A percentile compares a stretch with the other conserved stretches of the same genome.
These are phyloP conservation scores for Centella asiatica DNA, from an alignment of 129 eudicot species.

Conservation along the genomic window DNA sequence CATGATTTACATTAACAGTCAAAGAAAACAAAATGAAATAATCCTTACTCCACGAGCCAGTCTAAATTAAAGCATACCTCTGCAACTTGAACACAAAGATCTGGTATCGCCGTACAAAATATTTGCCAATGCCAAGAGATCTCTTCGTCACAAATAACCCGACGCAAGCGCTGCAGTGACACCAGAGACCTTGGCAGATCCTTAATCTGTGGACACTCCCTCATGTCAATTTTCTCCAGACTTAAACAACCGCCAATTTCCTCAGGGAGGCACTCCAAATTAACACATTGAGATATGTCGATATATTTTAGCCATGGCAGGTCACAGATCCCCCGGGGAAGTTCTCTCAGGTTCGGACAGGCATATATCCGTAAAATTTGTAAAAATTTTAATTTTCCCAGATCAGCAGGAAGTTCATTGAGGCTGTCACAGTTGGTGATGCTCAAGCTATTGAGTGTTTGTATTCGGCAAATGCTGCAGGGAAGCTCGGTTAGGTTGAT, in stretches of 20 bases:
- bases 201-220: slow-evolving; percentile 55
- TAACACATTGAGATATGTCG: slow-evolving; percentile 72
- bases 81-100: slow-evolving; percentile 52
- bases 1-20: too few species aligned
- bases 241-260: slow-evolving; percentile 47
- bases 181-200: slow-evolving; percentile 44
- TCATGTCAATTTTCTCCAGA: slow-evolving; percentile 77
- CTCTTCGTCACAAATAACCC: slow-evolving; percentile 79
- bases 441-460: slow-evolving; percentile 47
- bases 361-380: slow-evolving; percentile 63
- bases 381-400: slow-evolving; percentile 39
- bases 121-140: slow-evolving; percentile 60
- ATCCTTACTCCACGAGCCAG: slow-evolving; percentile 51
- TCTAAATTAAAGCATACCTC: slow-evolving; percentile 62
- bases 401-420: slow-evolving; percentile 53
- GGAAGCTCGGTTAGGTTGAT: slow-evolving; percentile 49
- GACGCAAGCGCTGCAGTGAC: slow-evolving; percentile 29
- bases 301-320: slow-evolving; percentile 51
- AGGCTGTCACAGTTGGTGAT: slow-evolving; percentile 79
- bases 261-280: slow-evolving; percentile 51
- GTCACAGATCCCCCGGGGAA: slow-evolving; percentile 50
- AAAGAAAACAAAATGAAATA: too few species aligned
- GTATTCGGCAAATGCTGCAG: slow-evolving; percentile 45
- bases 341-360: slow-evolving; percentile 57
- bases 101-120: slow-evolving; percentile 36